Conservation (phyloP, 1,284 basidiomycete species). For the Cryptococcus neoformans region DNA sequence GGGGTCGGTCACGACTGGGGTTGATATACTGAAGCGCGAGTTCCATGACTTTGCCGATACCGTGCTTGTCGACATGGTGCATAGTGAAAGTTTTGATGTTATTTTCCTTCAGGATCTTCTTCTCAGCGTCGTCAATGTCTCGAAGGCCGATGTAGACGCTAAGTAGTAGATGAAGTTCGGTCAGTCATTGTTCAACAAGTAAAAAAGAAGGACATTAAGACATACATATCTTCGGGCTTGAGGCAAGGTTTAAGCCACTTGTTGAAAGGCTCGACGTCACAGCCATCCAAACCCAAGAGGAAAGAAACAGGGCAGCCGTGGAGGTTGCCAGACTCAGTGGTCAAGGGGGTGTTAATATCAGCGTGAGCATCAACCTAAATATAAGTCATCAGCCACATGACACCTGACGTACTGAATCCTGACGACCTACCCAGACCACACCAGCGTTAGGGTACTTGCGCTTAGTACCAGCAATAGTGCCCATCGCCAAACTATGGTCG, state of each 20-base stretch:
- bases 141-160: conserved; percentile 85
- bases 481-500: conserved; percentile 93
- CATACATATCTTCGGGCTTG: conserved; percentile 58
- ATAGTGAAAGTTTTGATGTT: conserved; percentile 94
- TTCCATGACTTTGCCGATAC: conserved; percentile 92
- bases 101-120: conserved; percentile 78
- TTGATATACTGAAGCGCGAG: conserved; percentile 95
- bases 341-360: conserved; percentile 89
- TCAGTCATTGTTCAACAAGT: neutral
- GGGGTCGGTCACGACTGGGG: conserved; percentile 73
- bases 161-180: neutral
- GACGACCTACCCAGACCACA: conserved; percentile 69
- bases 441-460: conserved; percentile 60
- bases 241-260: conserved; percentile 75
- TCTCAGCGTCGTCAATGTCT: conserved; percentile 89
- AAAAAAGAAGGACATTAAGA: neutral
- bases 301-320: conserved; percentile 99
- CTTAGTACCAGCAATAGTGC: conserved; percentile 58
- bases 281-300: conserved; percentile 69
- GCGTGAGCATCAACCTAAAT: conserved; percentile 73
- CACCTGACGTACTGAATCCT: neutral
- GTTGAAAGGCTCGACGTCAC: conserved; percentile 58
- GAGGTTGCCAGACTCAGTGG: conserved; percentile 88
- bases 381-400: neutral
- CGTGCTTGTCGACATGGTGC: conserved; percentile 97